Base-by-base conservation (phyloP, 257 asterid genomes). In the Nicotiana sylvestris region DNA sequence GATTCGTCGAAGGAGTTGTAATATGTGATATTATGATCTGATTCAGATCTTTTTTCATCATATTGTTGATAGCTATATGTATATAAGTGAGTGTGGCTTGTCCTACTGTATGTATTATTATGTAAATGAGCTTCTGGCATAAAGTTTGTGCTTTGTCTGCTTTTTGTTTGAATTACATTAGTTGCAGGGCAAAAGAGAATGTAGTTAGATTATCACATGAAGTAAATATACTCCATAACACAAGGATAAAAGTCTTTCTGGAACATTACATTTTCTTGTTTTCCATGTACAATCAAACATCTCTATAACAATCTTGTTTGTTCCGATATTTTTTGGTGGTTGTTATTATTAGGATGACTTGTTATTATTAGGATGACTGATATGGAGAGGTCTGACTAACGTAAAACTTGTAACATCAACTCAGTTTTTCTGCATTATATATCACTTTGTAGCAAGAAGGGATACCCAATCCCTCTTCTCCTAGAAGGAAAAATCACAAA, bases 391-490 rank as follows among this genome's bases (percentile, higher is more conserved):
- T 6, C 2, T 39, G 10, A 37, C 8, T 5, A 37, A 39, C 0
- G 46, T 6, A 6, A 37, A 0, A 39, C 46, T 39, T 39, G 46
- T 37, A 37, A 13, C 62, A 74, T 25, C 17, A 27, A 3, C 16
- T 62, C 3, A 3, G 17, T 62, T 62, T 74, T 49, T 3, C 43
- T 74, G 43, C 25, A 27, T 43, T 74, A 74, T 74, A 13, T 15
- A 78, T 88, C 93, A 82, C 84, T 87, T 82, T 90, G 92, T 85
- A 90, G 88, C 90, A 90, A 87, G 87, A 92, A 89, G 35, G 93
- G 93, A 78, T 88, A 84, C 46, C 94, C 94, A 53, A 92, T 88
- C 4, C 96, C 96, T 85, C 92, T 86, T 69, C 96, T 92, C 61
- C 88, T 83, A 0, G 93, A 92, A 84, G 93, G 94, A 61, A 88